A percentile compares a stretch with the other conserved stretches of the same genome.
These are phyloP conservation scores for Zalerion maritima DNA, from an alignment of 495 filamentous ascomycete species.

Conservation along the genomic window DNA sequence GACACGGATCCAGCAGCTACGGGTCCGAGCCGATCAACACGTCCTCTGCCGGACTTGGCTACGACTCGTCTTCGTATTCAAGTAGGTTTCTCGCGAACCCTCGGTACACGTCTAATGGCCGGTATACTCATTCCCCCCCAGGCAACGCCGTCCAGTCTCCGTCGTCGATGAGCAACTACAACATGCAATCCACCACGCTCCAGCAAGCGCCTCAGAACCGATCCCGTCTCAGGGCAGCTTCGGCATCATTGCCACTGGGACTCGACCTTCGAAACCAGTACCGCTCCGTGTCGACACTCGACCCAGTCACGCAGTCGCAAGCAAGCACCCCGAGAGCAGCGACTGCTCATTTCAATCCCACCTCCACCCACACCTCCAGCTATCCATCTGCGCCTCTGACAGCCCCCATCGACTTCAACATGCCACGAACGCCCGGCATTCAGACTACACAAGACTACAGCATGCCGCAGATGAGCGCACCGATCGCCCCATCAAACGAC, in stretches of 20 bases:
- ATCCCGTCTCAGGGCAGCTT: constrained; percentile 31
- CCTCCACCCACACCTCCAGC: constrained; percentile 31
- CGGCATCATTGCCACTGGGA: constrained; percentile 30
- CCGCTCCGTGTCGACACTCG: constrained; percentile 25
- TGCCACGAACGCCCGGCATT: constrained; percentile 30
- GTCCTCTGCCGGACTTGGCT: constrained; percentile 24
- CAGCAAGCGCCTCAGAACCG: constrained; percentile 26
- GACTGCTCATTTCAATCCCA: constrained; percentile 22
- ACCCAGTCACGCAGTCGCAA: constrained; percentile 25
- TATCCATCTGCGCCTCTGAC: constrained; percentile 39
- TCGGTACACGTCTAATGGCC: neutral
- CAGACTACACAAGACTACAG: constrained; percentile 32
- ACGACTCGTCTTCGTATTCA: constrained; percentile 37
- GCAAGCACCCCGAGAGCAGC: constrained; percentile 22
- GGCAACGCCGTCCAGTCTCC: constrained; percentile 34
- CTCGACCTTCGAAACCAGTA: constrained; percentile 35
- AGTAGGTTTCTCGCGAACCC: constrained; percentile 22
- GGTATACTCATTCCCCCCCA: constrained; percentile 11
- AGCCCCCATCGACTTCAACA: constrained; percentile 37
- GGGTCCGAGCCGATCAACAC: constrained; percentile 21
- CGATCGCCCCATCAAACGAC: constrained; percentile 36
- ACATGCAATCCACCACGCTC: constrained; percentile 20
- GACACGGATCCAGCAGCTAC: constrained; percentile 29
- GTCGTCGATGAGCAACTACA: constrained; percentile 30
- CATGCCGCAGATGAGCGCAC: constrained; percentile 40